Percentiles rank a stretch among this genome's conserved stretches.
Conservation (phyloP, 2,329 filamentous ascomycete species). For the Simplicillium aogashimaense region DNA sequence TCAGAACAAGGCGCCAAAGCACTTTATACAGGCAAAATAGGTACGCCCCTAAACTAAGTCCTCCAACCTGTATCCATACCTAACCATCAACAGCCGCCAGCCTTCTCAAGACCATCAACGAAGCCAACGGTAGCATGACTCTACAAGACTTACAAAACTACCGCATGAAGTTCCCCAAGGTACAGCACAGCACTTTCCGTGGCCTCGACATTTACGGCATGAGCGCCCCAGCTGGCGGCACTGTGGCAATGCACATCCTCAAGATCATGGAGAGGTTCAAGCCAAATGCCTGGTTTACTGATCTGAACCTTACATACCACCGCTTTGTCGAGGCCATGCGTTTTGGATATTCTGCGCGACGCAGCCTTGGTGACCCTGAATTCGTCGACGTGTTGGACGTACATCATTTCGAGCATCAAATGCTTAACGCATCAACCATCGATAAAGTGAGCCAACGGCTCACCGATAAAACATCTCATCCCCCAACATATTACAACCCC, state of each 20-base stretch:
- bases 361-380: slow-evolving; percentile 72
- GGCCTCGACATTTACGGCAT: slow-evolving; percentile 61
- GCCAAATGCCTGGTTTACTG: slow-evolving; percentile 34
- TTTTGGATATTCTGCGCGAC: slow-evolving; percentile 74
- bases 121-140: slow-evolving; percentile 75
- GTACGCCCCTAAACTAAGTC: slow-evolving; percentile 10
- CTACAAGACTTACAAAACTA: slow-evolving; percentile 69
- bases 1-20: slow-evolving; percentile 61
- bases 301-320: slow-evolving; percentile 63
- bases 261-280: slow-evolving; percentile 76
- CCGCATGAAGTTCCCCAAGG: slow-evolving; percentile 52
- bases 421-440: slow-evolving; percentile 55
- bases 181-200: slow-evolving; percentile 55
- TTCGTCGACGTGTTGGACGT: slow-evolving; percentile 55
- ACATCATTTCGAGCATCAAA: slow-evolving; percentile 48
- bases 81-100: slow-evolving; percentile 47
- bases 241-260: slow-evolving; percentile 63
- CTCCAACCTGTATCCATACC: not conserved
- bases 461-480: slow-evolving; percentile 59
- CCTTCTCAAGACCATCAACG: slow-evolving; percentile 59
- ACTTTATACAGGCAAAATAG: slow-evolving; percentile 65
- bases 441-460: slow-evolving; percentile 55
- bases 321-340: slow-evolving; percentile 80
- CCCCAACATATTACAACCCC: slow-evolving; percentile 66
- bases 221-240: slow-evolving; percentile 69